A percentile compares a stretch with the other conserved stretches of the same genome.
phyloP scores from a whole-genome alignment of 2,329 filamentous ascomycete species.

The Aspergillus amoenus region DNA sequence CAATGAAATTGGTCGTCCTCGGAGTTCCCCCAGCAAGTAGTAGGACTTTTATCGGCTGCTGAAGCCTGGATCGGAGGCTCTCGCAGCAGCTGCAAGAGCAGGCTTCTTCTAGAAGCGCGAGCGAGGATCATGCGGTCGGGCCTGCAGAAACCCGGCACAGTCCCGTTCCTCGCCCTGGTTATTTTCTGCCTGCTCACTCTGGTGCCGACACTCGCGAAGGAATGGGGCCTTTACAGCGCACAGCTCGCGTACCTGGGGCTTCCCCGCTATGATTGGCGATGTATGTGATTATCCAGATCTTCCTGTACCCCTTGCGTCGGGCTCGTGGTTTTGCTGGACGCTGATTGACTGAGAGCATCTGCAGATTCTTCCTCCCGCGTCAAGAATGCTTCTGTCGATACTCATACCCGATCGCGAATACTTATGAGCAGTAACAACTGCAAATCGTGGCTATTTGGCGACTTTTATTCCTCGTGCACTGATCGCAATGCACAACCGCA shows the following conservation, averaged over 20 bases:
- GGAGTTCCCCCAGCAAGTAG: slow-evolving; percentile 10
- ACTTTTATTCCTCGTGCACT: slow-evolving; percentile 8
- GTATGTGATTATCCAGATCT: slow-evolving; percentile 22
- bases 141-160: slow-evolving; percentile 33
- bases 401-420: slow-evolving; percentile 14
- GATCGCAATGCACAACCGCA: slow-evolving; percentile 14
- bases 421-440: slow-evolving; percentile 16
- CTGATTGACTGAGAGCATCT: neutral
- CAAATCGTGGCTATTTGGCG: slow-evolving; percentile 19
- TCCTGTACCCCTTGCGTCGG: neutral
- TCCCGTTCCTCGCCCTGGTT: slow-evolving; percentile 34
- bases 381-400: slow-evolving; percentile 22
- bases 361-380: slow-evolving; percentile 27
- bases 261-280: slow-evolving; percentile 21
- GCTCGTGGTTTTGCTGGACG: neutral
- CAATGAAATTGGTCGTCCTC: slow-evolving; percentile 17
- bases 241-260: slow-evolving; percentile 29
- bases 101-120: slow-evolving; percentile 9
- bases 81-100: neutral
- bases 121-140: slow-evolving; percentile 35
- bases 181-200: slow-evolving; percentile 35
- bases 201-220: slow-evolving; percentile 32
- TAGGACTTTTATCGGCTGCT: slow-evolving; percentile 9
- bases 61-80: slow-evolving; percentile 9
- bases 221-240: slow-evolving; percentile 29